phyloP scores from a whole-genome alignment of 2,329 filamentous ascomycete species.

The Colletotrichum gigasporum region DNA sequence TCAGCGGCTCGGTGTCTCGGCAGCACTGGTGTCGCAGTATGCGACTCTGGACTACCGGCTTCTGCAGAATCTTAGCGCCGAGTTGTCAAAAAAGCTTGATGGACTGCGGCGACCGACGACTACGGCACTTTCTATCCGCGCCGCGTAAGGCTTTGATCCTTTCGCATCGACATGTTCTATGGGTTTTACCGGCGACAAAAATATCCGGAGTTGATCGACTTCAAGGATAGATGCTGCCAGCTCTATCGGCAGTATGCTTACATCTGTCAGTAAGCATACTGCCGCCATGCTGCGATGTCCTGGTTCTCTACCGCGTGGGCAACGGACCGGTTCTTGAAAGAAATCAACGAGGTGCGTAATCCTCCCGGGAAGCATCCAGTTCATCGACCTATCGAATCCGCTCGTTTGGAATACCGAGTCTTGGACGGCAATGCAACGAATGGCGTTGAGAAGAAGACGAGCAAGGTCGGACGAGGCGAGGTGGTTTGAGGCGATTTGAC shows the following conservation, averaged over 20 bases:
- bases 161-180: neutral
- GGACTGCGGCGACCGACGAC: slow-evolving; percentile 1
- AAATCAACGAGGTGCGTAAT: slow-evolving; percentile 1
- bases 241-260: neutral
- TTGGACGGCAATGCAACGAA: slow-evolving; percentile 5
- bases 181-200: neutral
- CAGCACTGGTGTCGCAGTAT: slow-evolving; percentile 1
- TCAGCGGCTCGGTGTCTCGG: slow-evolving; percentile 1
- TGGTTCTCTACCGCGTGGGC: neutral
- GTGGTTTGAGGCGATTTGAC: slow-evolving; percentile 22
- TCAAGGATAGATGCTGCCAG: neutral
- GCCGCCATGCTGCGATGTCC: too few relatives aligned
- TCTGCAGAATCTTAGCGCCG: neutral
- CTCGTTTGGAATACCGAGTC: neutral
- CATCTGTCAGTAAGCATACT: neutral
- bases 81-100: neutral
- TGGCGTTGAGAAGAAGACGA: slow-evolving; percentile 1
- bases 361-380: neutral
- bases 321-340: neutral
- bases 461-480: slow-evolving; percentile 11
- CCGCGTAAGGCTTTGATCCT: neutral
- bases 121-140: slow-evolving; percentile 2
- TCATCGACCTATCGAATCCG: slow-evolving; percentile 6
- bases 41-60: neutral
- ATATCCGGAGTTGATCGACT: slow-evolving; percentile 1